These are phyloP conservation scores for Bjerkandera adusta DNA, from an alignment of 1,284 basidiomycete species.

Conservation along the genomic window DNA sequence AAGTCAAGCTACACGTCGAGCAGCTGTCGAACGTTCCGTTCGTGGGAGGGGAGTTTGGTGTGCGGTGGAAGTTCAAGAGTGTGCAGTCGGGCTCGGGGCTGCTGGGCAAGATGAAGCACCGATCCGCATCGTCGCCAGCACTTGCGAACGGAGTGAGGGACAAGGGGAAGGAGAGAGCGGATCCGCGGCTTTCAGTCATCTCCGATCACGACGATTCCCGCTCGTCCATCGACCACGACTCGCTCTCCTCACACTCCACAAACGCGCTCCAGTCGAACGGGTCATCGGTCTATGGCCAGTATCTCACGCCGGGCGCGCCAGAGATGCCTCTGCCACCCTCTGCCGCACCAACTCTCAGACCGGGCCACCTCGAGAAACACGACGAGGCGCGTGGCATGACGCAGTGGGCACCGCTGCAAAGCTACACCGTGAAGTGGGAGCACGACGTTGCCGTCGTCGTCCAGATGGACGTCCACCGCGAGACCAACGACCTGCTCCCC, in stretches of 20 bases:
- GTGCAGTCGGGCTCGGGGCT: slow-evolving; percentile 43
- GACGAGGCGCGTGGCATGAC: slow-evolving; percentile 51
- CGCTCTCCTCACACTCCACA: neutral
- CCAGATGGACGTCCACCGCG: slow-evolving; percentile 61
- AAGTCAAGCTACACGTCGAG: slow-evolving; percentile 63
- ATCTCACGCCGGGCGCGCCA: slow-evolving; percentile 10
- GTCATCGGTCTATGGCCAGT: slow-evolving; percentile 12
- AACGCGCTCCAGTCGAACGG: slow-evolving; percentile 2
- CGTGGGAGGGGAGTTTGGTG: slow-evolving; percentile 70
- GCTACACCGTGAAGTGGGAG: slow-evolving; percentile 61
- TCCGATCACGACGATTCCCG: slow-evolving; percentile 12
- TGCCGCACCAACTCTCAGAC: slow-evolving; percentile 9
- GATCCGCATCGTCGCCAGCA: slow-evolving; percentile 30
- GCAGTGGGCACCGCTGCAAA: slow-evolving; percentile 51
- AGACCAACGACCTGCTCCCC: slow-evolving; percentile 49
- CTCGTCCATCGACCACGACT: slow-evolving; percentile 13
- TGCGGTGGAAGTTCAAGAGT: slow-evolving; percentile 76
- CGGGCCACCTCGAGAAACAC: slow-evolving; percentile 15
- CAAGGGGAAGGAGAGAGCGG: slow-evolving; percentile 32
- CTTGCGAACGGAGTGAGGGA: slow-evolving; percentile 23
- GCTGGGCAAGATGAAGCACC: slow-evolving; percentile 35
- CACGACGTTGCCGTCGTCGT: slow-evolving; percentile 54
- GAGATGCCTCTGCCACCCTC: slow-evolving; percentile 2
- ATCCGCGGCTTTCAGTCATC: slow-evolving; percentile 23
- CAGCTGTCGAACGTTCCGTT: slow-evolving; percentile 76